Base-by-base conservation (phyloP, 305 asterid species). In the Salvia sclarea region DNA sequence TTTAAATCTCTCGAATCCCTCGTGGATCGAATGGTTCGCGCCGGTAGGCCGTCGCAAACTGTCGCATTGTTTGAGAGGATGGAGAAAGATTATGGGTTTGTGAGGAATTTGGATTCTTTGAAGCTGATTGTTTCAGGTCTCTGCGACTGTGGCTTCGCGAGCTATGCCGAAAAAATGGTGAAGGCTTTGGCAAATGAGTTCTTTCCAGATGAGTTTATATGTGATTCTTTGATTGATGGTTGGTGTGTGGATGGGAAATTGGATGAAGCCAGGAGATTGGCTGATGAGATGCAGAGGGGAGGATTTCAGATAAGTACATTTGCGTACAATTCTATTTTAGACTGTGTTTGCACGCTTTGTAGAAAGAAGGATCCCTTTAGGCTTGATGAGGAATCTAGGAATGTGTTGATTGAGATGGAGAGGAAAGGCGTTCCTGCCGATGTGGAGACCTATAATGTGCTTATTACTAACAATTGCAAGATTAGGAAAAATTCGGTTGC, bases 101-200 rank as follows among this genome's bases (percentile, higher is more conserved):
- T 10, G 13, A 84, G 89, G 78, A 82, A 80, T 78, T 22, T 77
- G 70, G 88, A 75, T 70, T 77, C 89, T 12, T 74, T 87, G 76
- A 89, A 87, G 75, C 38, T 83, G 63, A 78, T 94, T 33, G 89
- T 94, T 56, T 61, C 84, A 2, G 79, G 76, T 67, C 81, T 94
- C 18, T 86, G 93, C 75, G 84, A 85, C 25, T 79, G 67, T 68
- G 99, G 98, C 3, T 85, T 63, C 65, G 96, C 96, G 7, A 87
- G 84, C 58, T 70, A 84, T 80, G 96, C 98, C 53, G 98, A 94
- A 76, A 94, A 91, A 74, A 80, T 94, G 93, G 97, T 87, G 38
- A 91, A 88, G 78, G 73, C 79, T 75, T 70, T 85, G 72, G 95
- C 99, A 14, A 76, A 40, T 35, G 96, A 94, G 74, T 91, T 91